Conservation (phyloP, 306 rosid species). For the Senna tora region DNA sequence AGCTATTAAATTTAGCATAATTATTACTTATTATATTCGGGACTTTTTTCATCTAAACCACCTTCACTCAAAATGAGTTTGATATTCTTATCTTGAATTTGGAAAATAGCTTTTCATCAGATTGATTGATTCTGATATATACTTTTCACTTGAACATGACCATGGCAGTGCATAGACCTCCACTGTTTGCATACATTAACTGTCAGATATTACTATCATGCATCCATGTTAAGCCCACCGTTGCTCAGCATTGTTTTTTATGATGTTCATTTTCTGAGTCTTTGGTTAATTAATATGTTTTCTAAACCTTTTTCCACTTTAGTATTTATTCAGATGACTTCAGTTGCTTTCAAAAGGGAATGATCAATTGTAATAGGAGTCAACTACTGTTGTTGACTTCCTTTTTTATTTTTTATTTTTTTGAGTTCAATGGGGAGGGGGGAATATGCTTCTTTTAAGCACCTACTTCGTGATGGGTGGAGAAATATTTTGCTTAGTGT, state of each 20-base stretch:
- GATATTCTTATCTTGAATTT: constrained; percentile 19
- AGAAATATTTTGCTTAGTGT: constrained; percentile 20
- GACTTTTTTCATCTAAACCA: constrained; percentile 25
- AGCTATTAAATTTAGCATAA: constrained; percentile 6
- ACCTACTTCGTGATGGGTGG: constrained; percentile 13
- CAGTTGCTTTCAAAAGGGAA: constrained; percentile 18
- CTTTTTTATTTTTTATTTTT: not conserved
- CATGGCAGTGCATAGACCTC: not conserved
- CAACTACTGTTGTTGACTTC: constrained; percentile 10
- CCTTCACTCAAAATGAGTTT: constrained; percentile 27
- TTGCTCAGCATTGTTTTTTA: not conserved
- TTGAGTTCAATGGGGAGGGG: not conserved
- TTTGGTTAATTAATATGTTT: not conserved
- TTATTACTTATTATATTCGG: constrained; percentile 19
- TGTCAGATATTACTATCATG: not conserved
- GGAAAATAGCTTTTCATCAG: constrained; percentile 19
- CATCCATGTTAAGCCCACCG: not conserved
- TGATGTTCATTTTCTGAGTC: not conserved
- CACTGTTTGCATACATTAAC: not conserved
- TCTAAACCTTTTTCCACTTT: not conserved
- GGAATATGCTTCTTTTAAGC: constrained; percentile 15
- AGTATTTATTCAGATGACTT: not conserved
- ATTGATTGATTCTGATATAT: constrained; percentile 5
- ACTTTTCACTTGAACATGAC: not conserved
- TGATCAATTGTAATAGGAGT: constrained; percentile 16